Conservation (phyloP, 179 eudicot species). For the Camellia oleifera region DNA sequence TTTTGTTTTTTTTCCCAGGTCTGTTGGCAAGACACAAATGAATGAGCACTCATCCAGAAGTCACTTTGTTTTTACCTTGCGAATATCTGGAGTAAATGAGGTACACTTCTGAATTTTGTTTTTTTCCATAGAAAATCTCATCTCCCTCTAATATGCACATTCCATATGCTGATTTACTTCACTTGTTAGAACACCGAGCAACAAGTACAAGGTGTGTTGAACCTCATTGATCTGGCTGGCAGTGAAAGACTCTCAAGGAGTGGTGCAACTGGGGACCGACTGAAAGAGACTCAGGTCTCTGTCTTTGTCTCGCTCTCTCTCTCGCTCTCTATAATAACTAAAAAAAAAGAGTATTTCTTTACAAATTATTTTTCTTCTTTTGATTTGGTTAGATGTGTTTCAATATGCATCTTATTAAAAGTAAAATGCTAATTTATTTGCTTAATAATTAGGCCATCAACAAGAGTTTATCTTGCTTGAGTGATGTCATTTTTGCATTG, state of each 20-base stretch:
- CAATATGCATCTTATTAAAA: neutral
- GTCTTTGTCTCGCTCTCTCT: neutral
- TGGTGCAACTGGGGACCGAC: slow-evolving; percentile 77
- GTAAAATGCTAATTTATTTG: slow-evolving; percentile 1
- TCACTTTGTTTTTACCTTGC: slow-evolving; percentile 75
- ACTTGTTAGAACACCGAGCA: slow-evolving; percentile 64
- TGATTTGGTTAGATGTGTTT: neutral
- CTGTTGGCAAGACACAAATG: slow-evolving; percentile 83
- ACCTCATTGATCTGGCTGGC: slow-evolving; percentile 84
- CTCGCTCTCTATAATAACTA: no score
- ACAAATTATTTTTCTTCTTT: neutral
- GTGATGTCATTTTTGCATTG: slow-evolving; percentile 68
- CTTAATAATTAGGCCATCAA: slow-evolving; percentile 55
- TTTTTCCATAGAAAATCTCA: neutral
- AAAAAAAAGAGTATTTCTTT: neutral
- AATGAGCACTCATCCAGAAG: slow-evolving; percentile 88
- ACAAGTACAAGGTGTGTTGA: slow-evolving; percentile 65
- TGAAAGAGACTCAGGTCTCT: slow-evolving; percentile 73
- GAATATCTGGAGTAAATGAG: slow-evolving; percentile 74
- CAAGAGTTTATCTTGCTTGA: slow-evolving; percentile 68
- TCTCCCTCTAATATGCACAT: neutral
- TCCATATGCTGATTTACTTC: slow-evolving; percentile 15
- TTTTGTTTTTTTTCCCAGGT: slow-evolving; percentile 29
- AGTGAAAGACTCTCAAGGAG: slow-evolving; percentile 80
- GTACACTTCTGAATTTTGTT: slow-evolving; percentile 26